Conservation (phyloP, 2,329 filamentous ascomycete species). For the Penicillium nordicum region DNA sequence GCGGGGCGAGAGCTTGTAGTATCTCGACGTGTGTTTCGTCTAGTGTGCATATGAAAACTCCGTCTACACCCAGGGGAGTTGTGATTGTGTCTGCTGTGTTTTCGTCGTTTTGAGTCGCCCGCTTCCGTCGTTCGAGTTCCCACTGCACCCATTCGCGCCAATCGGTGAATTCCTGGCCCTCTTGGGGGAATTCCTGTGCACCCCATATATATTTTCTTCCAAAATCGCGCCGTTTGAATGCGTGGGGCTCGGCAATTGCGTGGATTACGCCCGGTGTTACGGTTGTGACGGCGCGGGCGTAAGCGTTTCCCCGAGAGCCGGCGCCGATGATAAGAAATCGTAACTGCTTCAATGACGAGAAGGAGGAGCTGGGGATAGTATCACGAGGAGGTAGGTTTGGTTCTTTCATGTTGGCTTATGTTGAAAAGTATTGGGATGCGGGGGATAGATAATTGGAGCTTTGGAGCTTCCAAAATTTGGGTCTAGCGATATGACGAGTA, state of each 20-base stretch:
- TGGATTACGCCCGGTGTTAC: constrained; percentile 66
- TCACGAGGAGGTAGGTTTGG: constrained; percentile 11
- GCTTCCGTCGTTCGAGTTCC: constrained; percentile 60
- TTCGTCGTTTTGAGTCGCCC: constrained; percentile 28
- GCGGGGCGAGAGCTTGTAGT: constrained; percentile 66
- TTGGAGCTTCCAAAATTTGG: background rate
- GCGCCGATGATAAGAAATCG: constrained; percentile 78
- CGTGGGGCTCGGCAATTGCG: constrained; percentile 76
- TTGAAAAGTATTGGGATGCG: background rate
- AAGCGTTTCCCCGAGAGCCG: constrained; percentile 72
- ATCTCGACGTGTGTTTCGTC: constrained; percentile 87
- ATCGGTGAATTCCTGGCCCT: constrained; percentile 66
- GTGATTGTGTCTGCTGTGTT: constrained; percentile 33
- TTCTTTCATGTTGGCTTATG: constrained; percentile 20
- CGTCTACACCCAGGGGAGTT: constrained; percentile 57
- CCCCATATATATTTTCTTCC: constrained; percentile 73
- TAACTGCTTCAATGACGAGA: constrained; percentile 34
- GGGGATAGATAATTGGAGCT: background rate
- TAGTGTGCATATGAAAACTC: constrained; percentile 69
- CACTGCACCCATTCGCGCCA: constrained; percentile 76
- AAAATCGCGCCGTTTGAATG: constrained; percentile 70
- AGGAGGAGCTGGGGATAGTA: background rate
- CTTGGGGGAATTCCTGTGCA: constrained; percentile 38
- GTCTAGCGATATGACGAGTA: background rate
- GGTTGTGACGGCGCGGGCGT: constrained; percentile 64